phyloP scores from a whole-genome alignment of 345 rosid genomes.

The Moricandia arvensis region DNA sequence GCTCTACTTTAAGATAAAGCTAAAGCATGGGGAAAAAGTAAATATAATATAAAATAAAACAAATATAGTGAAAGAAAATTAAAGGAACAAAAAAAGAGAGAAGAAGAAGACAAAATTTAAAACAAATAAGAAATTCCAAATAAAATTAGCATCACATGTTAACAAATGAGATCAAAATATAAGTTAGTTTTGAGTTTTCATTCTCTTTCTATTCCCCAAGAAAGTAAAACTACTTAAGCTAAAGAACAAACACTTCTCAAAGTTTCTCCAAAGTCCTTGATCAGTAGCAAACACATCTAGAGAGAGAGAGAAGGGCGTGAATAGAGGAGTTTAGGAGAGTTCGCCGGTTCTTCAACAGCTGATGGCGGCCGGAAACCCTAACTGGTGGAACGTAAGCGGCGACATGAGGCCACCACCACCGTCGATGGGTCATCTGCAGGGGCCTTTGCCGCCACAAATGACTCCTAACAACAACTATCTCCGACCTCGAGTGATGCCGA shows the following conservation, averaged over 20 bases:
- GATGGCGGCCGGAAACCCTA: constrained; percentile 84
- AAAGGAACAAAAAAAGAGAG: constrained; percentile 39
- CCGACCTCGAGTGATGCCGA: constrained; percentile 36
- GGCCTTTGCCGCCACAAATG: constrained; percentile 29
- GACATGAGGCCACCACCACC: constrained; percentile 62
- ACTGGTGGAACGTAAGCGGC: constrained; percentile 71
- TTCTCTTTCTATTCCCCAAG: constrained; percentile 26
- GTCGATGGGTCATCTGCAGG: constrained; percentile 37
- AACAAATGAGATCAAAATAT: constrained; percentile 30
- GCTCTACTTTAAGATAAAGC: constrained; percentile 89
- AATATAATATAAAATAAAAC: constrained; percentile 41
- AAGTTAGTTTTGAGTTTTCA: constrained; percentile 25
- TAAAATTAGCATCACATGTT: constrained; percentile 25
- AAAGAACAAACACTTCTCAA: constrained; percentile 44
- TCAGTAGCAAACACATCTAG: constrained; percentile 41
- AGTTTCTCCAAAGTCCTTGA: constrained; percentile 50
- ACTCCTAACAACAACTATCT: constrained; percentile 33
- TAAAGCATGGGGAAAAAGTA: constrained; percentile 59
- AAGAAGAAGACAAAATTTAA: constrained; percentile 38
- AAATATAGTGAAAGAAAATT: constrained; percentile 28
- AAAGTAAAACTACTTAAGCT: constrained; percentile 47
- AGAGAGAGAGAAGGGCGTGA: constrained; percentile 45
- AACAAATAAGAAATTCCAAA: neutral
- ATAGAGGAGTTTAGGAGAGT: constrained; percentile 69
- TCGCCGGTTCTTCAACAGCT: constrained; percentile 71